A percentile compares a stretch with the other conserved stretches of the same genome.
Evolutionary conservation across 1,139 yeast genomes (phyloP).

Genomic region (Debaryomyces robertsiae): DNA sequence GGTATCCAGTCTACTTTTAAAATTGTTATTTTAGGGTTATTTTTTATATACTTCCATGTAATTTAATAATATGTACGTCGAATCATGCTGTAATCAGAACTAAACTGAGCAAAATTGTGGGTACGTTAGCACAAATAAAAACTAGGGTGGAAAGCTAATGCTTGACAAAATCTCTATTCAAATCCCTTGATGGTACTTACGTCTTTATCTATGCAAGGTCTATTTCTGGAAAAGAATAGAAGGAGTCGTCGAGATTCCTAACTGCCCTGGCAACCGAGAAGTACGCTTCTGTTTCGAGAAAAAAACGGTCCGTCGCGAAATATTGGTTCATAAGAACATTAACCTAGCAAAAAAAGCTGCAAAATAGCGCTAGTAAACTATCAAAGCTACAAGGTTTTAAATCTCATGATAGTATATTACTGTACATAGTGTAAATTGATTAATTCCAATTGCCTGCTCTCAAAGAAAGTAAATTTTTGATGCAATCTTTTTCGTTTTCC

Average conservation of each 20-base stretch:
- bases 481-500: slow-evolving; percentile 34
- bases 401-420: slow-evolving; percentile 1
- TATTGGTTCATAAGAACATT: slow-evolving; percentile 1
- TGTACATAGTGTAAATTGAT: slow-evolving; percentile 1
- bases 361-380: slow-evolving; percentile 2
- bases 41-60: slow-evolving; percentile 22
- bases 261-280: too few relatives aligned
- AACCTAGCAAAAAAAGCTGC: slow-evolving; percentile 9
- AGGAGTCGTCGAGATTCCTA: too few relatives aligned
- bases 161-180: too few relatives aligned
- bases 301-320: slow-evolving; percentile 1
- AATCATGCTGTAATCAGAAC: slow-evolving; percentile 1
- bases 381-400: background rate
- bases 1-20: slow-evolving; percentile 14
- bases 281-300: background rate
- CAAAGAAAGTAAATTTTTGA: slow-evolving; percentile 46
- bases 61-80: slow-evolving; percentile 21
- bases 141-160: too few relatives aligned
- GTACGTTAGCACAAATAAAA: too few relatives aligned
- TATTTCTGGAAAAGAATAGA: too few relatives aligned
- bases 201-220: too few relatives aligned
- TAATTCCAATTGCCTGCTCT: slow-evolving; percentile 43
- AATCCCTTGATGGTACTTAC: too few relatives aligned
- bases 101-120: too few relatives aligned
- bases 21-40: slow-evolving; percentile 13